Evolutionary conservation across 371 early-diverging fungal genomes (phyloP).

Genomic region (Rhizopus sp.): DNA sequence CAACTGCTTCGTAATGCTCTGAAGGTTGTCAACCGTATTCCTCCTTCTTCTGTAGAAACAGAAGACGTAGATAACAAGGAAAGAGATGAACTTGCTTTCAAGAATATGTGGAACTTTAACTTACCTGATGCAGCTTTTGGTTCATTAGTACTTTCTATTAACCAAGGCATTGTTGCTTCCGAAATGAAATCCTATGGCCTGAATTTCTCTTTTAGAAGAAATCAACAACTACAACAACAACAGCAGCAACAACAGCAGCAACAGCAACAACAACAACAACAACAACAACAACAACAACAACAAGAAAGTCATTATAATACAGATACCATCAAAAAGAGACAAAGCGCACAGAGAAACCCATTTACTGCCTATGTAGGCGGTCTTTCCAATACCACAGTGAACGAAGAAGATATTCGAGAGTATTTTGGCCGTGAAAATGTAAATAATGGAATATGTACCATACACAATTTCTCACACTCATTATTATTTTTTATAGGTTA

Average conservation of each 20-base stretch:
- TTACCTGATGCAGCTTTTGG: conserved; percentile 67
- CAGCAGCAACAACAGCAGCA: conserved; percentile 7
- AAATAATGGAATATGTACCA: conserved; percentile 9
- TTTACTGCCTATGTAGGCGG: conserved; percentile 51
- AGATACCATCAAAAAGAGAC: conserved; percentile 23
- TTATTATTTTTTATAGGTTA: conserved; percentile 22
- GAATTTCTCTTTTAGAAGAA: conserved; percentile 60
- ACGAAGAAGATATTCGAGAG: conserved; percentile 47
- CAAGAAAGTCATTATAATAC: conserved; percentile 1
- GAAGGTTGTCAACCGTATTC: conserved; percentile 58
- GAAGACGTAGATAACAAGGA: conserved; percentile 18
- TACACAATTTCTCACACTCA: neutral
- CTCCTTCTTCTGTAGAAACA: conserved; percentile 28
- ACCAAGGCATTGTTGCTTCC: conserved; percentile 52
- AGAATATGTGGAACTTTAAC: conserved; percentile 73
- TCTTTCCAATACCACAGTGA: conserved; percentile 35
- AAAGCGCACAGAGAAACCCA: conserved; percentile 38
- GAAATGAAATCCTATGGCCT: conserved; percentile 63
- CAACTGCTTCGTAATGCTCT: conserved; percentile 57
- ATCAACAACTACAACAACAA: conserved; percentile 15
- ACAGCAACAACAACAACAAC: conserved; percentile 1
- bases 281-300: neutral
- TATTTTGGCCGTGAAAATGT: conserved; percentile 50
- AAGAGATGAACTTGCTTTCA: conserved; percentile 60
- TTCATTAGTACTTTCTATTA: conserved; percentile 54